Evolutionary conservation across 352 stramenopile genomes (phyloP).

Genomic region (Phytophthora boehmeriae): DNA sequence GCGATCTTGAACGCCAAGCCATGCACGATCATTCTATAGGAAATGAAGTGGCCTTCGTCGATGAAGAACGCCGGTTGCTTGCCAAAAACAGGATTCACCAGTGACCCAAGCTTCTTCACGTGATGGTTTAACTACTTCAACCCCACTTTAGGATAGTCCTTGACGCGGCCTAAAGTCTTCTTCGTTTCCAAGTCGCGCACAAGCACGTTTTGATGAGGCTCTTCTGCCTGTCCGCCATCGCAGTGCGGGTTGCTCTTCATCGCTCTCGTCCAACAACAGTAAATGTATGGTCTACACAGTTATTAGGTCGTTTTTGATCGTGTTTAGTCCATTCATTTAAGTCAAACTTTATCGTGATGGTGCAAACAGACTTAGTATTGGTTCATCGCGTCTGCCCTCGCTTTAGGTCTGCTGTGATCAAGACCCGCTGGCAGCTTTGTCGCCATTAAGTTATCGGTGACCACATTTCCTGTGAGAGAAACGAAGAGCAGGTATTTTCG

Average conservation of each 20-base stretch:
- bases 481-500: too few species aligned
- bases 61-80: conserved; percentile 33
- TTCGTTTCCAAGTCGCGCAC: conserved; percentile 33
- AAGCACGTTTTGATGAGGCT: conserved; percentile 18
- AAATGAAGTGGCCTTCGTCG: conserved; percentile 26
- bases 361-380: too few species aligned
- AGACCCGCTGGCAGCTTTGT: too few species aligned
- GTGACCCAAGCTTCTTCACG: conserved; percentile 20
- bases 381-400: too few species aligned
- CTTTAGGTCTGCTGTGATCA: too few species aligned
- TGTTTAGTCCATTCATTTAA: too few species aligned
- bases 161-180: conserved; percentile 25
- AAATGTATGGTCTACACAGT: too few species aligned
- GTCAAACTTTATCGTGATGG: too few species aligned
- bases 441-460: too few species aligned
- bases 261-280: too few species aligned
- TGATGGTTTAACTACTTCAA: conserved; percentile 29
- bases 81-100: conserved; percentile 24
- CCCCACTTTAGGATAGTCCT: conserved; percentile 20
- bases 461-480: too few species aligned
- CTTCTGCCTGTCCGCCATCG: conserved; percentile 13
- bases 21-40: conserved; percentile 19
- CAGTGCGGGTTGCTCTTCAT: not conserved
- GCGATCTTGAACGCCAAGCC: conserved; percentile 16
- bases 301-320: too few species aligned